Base-by-base conservation (phyloP, 2,329 filamentous ascomycete species). In the Aspergillus fumigatus region DNA sequence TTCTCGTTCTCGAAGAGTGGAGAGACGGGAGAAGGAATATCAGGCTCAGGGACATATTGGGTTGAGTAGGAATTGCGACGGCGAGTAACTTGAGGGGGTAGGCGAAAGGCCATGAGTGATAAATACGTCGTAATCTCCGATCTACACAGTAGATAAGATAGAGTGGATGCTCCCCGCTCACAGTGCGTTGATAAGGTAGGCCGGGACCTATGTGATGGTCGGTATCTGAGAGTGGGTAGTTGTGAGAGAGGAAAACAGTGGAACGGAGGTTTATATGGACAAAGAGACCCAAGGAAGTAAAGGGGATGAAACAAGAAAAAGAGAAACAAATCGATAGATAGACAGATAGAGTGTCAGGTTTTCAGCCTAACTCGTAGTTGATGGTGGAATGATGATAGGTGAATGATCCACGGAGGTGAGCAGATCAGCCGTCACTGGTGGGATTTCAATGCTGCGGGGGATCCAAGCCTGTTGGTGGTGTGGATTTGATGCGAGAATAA, bases 1-100 rank as follows among this genome's bases (percentile, higher is more conserved):
- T 89, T 85, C 58, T 92, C 88, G 59, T 89, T 85, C 58, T 85
- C 76, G 47, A 76, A 69, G 21, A 78, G 74, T 62, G 79, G 67
- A 8, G 63, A 55, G 8, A 64, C 55, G n/a, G 67, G 53, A 17
- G 67, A 55, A 41, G 68, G 62, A 40, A 67, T 60, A 40, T 72
- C 65, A 25, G 72, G 62, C 2, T 59, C 48, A 23, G 67, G 64
- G n/a, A 63, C 61, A 8, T 61, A 64, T 52, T 65, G 68, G 2
- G 69, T 57, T 5, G 71, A 65, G 51, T 73, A 73, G 26, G 72
- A 70, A 23, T 67, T 68, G 56, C 68, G 69, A 54, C 69, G 71
- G 50, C 65, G 69, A 45, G 71, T 66, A 41, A 64, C 69, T 55
- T 75, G 73, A 7, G 70, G 66, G 58, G 73, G 73, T 41, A 70